Base-by-base conservation (phyloP, 192 early-diverging fungal species). In the Helicostylum pulchrum region DNA sequence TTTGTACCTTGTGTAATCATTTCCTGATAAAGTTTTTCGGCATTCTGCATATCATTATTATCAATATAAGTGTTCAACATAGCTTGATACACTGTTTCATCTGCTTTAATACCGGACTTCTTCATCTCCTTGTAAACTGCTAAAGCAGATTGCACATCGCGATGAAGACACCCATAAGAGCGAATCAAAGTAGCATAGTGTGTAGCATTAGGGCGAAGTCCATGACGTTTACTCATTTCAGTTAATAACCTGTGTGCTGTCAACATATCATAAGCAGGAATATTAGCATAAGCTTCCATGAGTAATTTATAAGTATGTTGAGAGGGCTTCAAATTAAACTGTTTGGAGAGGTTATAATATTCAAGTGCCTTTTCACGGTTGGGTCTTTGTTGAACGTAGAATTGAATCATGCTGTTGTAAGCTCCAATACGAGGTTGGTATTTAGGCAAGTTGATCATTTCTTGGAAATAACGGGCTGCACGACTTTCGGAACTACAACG, bases 331-430 rank as follows among this genome's bases (percentile, higher is more conserved):
- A 85, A 64, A 23, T 70, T 72, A 31, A 57, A 60, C 7, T 64
- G 57, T 7, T 66, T 42, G 32, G 80, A 71, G 32, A 77, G 51
- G 0, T 76, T 63, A 31, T 72, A 83, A 57, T 80, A 85, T 21
- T 78, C 65, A 36, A 85, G 58, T 3, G 78, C 81, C 0, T 73
- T 76, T 7, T 70, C 61, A 36, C 80, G 78, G 52, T 85, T 68
- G 15, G 65, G 77, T 53, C 75, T 66, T 53, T 83, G 78, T 6
- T 80, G 75, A 1, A 78, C 77, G 57, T 83, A 83, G 44, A 77
- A 83, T 64, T 85, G 84, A 21, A 85, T 85, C 78, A 85, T 81
- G 32, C 73, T 63, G 51, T 85, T 85, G 47, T 76, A 83, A 2
- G 70, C 80, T 30, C 77, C 81, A 36, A 83, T 76, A 45, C 84